Base-by-base conservation (phyloP, 306 rosid species). In the Lupinus albus region DNA sequence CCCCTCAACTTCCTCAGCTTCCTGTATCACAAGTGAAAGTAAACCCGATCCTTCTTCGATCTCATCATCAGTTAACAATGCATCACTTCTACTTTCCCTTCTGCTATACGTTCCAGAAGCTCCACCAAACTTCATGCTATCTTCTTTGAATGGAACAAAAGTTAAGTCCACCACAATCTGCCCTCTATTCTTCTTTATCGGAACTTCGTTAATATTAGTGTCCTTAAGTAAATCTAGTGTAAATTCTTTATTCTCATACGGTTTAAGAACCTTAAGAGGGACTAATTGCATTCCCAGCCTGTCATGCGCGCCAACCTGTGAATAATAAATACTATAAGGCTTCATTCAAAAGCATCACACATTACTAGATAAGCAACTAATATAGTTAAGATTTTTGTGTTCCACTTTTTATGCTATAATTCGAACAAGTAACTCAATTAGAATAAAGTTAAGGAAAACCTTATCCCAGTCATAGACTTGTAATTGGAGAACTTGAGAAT, bases 381-480 rank as follows among this genome's bases (percentile, higher is more conserved):
- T 25, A 25, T 25, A 25, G 30, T 25, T 25, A 25, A 25, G 30
- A 4, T 3, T 25, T 1, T 25, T 25, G 4, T 25, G 30, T 25
- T 25, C 4, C 1, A 7, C n/a, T 6, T 36, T 63, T 16, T 42
- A 18, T 57, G 8, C 8, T 25, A 49, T 77, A 42, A 79, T 54
- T 56, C 67, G 61, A 80, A 45, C 25, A 72, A 70, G 58, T 41
- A 69, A 77, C 58, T 16, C 30, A 25, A 25, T 4, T 25, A 25
- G 30, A 25, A 2, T 46, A 39, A 71, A 36, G 41, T 61, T 64
- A 50, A 68, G 45, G 30, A 52, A 79, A 59, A 92, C 98, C 97
- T 89, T 89, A 84, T 92, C 98, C 97, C 98, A 92, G 66, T 89
- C 98, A 75, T 73, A 89, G 67, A 92, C 93, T 78, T 89, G 91